Evolutionary conservation across 2,329 filamentous ascomycete genomes (phyloP), one percentile per base, ranked within the genome.

Genomic region (Huntiella savannae): DNA sequence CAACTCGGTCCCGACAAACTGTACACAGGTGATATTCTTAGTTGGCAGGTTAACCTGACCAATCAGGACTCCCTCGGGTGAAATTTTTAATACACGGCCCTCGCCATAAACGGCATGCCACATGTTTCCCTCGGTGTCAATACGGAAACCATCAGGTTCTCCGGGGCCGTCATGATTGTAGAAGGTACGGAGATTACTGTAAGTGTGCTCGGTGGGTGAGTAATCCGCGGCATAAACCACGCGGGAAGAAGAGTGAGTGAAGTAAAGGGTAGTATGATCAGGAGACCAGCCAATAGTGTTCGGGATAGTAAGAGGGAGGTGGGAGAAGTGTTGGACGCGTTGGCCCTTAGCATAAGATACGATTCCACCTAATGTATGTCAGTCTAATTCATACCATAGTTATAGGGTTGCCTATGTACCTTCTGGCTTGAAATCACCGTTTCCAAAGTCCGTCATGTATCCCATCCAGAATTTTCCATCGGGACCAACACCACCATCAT

Each of bases 41-140:
- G 86, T 92, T 4, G 86, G 85, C 52, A 92, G 64, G 47, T 65
- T 69, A 52, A 95, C 69, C 63, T 85, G 73, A 5, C 82, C 85
- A 4, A 87, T 67, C 28, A 93, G 62, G 55, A 77, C 65, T 2
- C 84, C 85, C 43, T 70, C 60, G 4, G 77, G 73, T 41, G 71
- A 75, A 56, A 94, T 79, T 58, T 81, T 75, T 53, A 93, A 63
- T 17, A 94, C 82, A 50, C 75, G 73, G 49, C 73, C 67, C 51
- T 80, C 82, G 46, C 85, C 85, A 57, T 84, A 91, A n/a, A 91
- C 68, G 5, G 84, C 82, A 51, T 82, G 78, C 87, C 88, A 95
- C 55, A 94, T 69, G 63, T 81, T 79, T n/a, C 85, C 86, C 46
- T 92, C 75, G 38, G 70, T 72, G 57, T 95, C 87, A 55, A 92